A percentile compares a stretch with the other conserved stretches of the same genome.
Evolutionary conservation across 192 early-diverging fungal genomes (phyloP).

Genomic region (Backusella westeae): DNA sequence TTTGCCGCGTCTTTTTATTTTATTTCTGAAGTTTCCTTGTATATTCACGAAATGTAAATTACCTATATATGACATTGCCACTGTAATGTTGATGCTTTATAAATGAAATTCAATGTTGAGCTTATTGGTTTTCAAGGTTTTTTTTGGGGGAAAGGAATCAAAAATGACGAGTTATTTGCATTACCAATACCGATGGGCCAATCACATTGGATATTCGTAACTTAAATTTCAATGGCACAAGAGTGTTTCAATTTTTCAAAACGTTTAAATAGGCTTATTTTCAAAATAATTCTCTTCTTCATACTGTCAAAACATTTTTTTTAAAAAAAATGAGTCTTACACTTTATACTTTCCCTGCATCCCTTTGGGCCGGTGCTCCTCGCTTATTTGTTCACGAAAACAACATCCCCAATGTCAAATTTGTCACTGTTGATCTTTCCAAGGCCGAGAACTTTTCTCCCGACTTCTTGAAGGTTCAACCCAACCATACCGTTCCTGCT

Average conservation of each 20-base stretch:
- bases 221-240: background rate
- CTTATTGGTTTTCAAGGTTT: background rate
- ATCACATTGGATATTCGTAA: background rate
- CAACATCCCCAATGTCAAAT: background rate
- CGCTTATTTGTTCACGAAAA: constrained; percentile 14
- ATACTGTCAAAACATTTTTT: background rate
- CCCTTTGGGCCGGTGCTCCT: constrained; percentile 21
- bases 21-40: background rate
- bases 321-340: background rate
- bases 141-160: background rate
- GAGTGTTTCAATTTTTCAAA: background rate
- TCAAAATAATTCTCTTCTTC: too few relatives aligned
- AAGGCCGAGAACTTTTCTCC: constrained; percentile 26
- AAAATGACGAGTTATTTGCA: background rate
- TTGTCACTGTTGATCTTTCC: constrained; percentile 17
- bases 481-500: constrained; percentile 17
- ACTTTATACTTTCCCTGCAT: constrained; percentile 20
- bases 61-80: too few relatives aligned
- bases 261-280: background rate
- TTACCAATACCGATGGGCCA: background rate
- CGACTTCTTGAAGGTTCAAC: constrained; percentile 11
- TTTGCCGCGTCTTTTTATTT: background rate
- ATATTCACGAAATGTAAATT: background rate
- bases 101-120: too few relatives aligned
- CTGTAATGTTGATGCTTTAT: too few relatives aligned